Evolutionary conservation across 208 protist species (phyloP), one percentile per base, ranked within the genome.

Genomic region (Trypanosoma conorhini): DNA sequence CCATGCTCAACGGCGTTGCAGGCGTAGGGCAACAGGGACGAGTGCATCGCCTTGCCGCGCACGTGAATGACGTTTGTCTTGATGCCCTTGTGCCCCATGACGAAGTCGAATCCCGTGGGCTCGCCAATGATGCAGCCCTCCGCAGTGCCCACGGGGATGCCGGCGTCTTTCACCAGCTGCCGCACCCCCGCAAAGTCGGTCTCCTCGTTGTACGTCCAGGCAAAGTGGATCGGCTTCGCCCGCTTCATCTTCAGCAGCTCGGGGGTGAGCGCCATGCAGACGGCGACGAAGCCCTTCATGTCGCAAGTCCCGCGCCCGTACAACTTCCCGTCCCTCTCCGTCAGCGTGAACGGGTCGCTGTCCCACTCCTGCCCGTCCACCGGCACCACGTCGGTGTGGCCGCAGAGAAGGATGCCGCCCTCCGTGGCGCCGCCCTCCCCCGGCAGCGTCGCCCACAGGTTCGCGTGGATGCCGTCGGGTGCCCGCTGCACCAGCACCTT

Each of bases 241-340:
- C 76, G 77, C 61, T 60, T 70, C 80, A 86, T 78, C 33, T 79
- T 76, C 33, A 86, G 55, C 5, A 84, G 56, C 60, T 87, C 54
- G 0, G 74, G 80, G 17, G 78, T 78, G 19, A 85, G 74, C 0
- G 74, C 82, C 78, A 88, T 86, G 56, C 77, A 78, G 19, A 85
- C 84, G 0, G 78, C 79, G 44, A 86, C 78, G 56, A 87, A 86
- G 15, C 77, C 79, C 68, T 86, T 92, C 78, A 84, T 83, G 56
- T 89, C 81, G 56, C 77, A 84, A 28, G 83, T 85, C 55, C 83
- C 78, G 28, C 83, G 68, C n/a, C 79, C 77, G 64, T 81, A 89
- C 50, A 89, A 66, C 66, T 80, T 86, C 17, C 73, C 77, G 2
- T 66, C 76, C n/a, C 76, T 76, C 22, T 72, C 67, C 8, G 73